Base-by-base conservation (phyloP, 371 early-diverging fungal species). In the Lichtheimia ornata region DNA sequence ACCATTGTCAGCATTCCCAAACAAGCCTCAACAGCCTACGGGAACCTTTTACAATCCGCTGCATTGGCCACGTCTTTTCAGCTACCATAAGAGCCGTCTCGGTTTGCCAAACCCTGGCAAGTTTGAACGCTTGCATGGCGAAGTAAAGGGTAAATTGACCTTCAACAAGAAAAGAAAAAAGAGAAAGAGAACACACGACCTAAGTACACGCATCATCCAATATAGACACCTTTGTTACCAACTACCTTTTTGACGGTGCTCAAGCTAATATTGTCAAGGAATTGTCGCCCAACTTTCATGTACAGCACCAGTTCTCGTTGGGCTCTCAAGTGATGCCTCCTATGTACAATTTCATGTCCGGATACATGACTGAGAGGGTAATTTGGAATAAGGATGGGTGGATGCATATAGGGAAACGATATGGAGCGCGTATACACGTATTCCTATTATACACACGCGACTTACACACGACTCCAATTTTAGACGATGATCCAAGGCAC, bases 171-270 rank as follows among this genome's bases (percentile, higher is more conserved):
- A 27, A 40, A 12, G 44, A 30, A 22, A 24, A 24, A 30, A 45
- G 4, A 24, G 25, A 55, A 53, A 52, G 15, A 56, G 50, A 14
- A 47, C 5, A 47, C 9, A 17, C 47, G 47, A 47, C 47, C 11
- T 11, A 47, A n/a, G 47, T 18, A 47, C 47, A 47, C 47, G 22
- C 27, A n/a, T 30, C 35, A 42, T 24, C 28, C 40, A n/a, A 45
- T 27, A 66, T 76, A 94, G 92, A 85, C 60, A 81, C 87, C 14
- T 91, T 93, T 69, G 79, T 91, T 61, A 87, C 89, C 65, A 84
- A 91, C 76, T 90, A 88, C 71, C 72, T 93, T 66, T 93, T 97
- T 71, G 97, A 98, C 64, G 99, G 99, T 63, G 97, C 91, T 30
- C 92, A 93, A 65, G 91, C 95, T 59, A 97, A 97, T 69, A 85